Percentiles rank a stretch among this genome's conserved stretches.
Conservation (phyloP, 2,329 filamentous ascomycete species). For the Colletotrichum paranaense region DNA sequence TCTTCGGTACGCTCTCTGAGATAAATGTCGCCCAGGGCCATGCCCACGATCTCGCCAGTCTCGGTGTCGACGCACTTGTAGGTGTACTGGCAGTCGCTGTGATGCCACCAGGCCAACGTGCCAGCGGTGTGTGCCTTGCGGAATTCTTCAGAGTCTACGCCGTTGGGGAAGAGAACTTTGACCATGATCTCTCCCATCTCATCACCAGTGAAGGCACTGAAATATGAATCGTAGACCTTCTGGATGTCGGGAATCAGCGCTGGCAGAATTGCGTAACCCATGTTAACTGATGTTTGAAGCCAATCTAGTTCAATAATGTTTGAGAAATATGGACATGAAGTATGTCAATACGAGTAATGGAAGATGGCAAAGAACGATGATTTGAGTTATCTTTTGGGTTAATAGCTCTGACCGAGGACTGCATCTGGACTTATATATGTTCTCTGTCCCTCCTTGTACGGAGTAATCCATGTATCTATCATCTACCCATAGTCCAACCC, state of each 20-base stretch:
- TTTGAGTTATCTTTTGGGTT: background rate
- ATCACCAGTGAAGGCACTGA: slow-evolving; percentile 54
- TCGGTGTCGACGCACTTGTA: slow-evolving; percentile 58
- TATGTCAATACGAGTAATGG: background rate
- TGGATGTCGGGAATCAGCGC: slow-evolving; percentile 58
- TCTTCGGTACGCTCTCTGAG: slow-evolving; percentile 49
- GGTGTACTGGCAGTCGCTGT: slow-evolving; percentile 55
- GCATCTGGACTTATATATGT: background rate
- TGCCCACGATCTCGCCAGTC: slow-evolving; percentile 56
- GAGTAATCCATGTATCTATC: background rate
- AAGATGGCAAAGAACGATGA: background rate
- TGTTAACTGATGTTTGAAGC: slow-evolving; percentile 34
- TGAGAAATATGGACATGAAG: too few relatives aligned
- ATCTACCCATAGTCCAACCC: background rate
- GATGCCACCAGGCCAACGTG: slow-evolving; percentile 53
- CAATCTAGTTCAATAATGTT: too few relatives aligned
- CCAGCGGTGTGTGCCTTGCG: slow-evolving; percentile 55
- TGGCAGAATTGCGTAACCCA: slow-evolving; percentile 55
- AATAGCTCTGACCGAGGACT: background rate
- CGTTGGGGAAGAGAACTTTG: slow-evolving; percentile 53
- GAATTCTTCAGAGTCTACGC: slow-evolving; percentile 49
- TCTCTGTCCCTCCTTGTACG: background rate
- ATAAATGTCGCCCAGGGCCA: slow-evolving; percentile 59
- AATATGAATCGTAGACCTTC: slow-evolving; percentile 59
- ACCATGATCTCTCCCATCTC: slow-evolving; percentile 53